phyloP scores from a whole-genome alignment of 73 alveolate species.

The Stentor coeruleus region DNA sequence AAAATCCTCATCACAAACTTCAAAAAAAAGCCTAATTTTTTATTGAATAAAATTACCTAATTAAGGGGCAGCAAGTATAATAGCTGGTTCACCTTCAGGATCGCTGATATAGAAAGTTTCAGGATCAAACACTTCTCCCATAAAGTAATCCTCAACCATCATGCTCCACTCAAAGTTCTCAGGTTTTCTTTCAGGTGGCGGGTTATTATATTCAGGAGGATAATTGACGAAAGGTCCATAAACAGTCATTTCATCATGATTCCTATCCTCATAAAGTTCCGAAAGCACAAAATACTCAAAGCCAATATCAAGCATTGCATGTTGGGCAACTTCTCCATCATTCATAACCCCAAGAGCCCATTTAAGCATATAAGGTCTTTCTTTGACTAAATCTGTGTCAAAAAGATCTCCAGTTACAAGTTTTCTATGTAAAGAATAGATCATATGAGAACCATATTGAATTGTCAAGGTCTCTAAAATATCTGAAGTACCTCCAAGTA shows the following conservation, averaged over 20 bases:
- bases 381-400: not conserved
- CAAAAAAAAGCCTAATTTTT: no score
- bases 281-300: not conserved
- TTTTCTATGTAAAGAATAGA: not conserved
- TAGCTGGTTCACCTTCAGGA: no score
- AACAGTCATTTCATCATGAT: not conserved
- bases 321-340: not conserved
- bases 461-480: not conserved
- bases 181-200: not conserved
- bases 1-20: no score
- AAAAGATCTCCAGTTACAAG: not conserved
- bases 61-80: no score
- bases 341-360: not conserved
- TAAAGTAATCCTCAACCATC: not conserved
- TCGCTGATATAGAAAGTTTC: no score
- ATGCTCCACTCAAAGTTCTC: not conserved
- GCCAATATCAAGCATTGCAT: not conserved
- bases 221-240: slow-evolving; percentile 3
- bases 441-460: no score
- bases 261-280: not conserved
- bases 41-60: no score
- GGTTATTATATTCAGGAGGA: slow-evolving; percentile 6
- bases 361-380: slow-evolving; percentile 4
- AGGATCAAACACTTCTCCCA: no score
- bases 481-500: not conserved